phyloP scores from a whole-genome alignment of 305 asterid species.

The Fraxinus nigra region DNA sequence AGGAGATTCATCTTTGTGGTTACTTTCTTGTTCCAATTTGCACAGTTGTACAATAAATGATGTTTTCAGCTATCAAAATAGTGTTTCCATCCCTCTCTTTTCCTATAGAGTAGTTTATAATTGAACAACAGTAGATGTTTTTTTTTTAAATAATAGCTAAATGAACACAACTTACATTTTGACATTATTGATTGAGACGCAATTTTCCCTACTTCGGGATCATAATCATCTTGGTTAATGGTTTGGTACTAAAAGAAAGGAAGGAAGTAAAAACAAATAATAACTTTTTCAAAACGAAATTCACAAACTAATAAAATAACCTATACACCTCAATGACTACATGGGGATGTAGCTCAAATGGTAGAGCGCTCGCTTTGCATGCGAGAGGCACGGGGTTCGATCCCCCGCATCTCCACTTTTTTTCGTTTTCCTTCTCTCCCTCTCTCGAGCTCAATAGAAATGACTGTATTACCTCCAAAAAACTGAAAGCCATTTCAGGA shows the following conservation, averaged over 20 bases:
- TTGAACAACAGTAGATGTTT: not conserved
- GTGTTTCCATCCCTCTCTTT: not conserved
- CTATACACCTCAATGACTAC: too few relatives aligned
- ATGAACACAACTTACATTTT: not conserved
- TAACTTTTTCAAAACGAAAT: too few relatives aligned
- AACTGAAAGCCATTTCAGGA: not conserved
- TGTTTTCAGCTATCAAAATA: not conserved
- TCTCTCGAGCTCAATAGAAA: not conserved
- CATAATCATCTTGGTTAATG: not conserved
- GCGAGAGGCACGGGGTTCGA: constrained; percentile 69
- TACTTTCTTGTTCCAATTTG: not conserved
- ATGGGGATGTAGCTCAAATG: constrained; percentile 97
- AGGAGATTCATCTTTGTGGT: not conserved
- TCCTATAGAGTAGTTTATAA: not conserved
- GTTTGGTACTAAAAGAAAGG: not conserved
- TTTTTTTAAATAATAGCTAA: not conserved
- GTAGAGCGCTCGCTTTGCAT: constrained; percentile 99
- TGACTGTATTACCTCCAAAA: not conserved
- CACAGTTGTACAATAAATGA: not conserved
- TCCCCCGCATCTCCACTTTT: constrained; percentile 26
- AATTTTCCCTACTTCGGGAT: not conserved
- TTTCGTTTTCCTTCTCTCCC: too few relatives aligned
- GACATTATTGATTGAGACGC: not conserved
- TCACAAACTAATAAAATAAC: too few relatives aligned
- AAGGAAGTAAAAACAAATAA: not conserved